phyloP scores from a whole-genome alignment of 2,329 filamentous ascomycete genomes.

The Xylariaceae sp. region DNA sequence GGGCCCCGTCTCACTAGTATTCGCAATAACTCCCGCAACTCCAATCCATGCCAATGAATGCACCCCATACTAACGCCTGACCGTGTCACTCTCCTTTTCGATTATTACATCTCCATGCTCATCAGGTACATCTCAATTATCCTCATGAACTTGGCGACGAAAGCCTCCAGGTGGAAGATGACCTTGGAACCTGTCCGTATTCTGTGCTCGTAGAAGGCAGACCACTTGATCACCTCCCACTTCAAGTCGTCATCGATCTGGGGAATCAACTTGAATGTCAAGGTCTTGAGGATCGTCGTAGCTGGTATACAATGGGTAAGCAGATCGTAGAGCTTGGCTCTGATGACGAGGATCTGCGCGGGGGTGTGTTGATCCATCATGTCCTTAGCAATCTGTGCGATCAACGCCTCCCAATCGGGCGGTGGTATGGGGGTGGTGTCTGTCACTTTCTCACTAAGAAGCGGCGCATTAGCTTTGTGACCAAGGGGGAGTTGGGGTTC shows the following conservation, averaged over 20 bases:
- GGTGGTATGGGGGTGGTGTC: conserved; percentile 87
- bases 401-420: conserved; percentile 93
- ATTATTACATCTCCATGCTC: conserved; percentile 66
- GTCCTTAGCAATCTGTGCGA: conserved; percentile 82
- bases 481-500: neutral
- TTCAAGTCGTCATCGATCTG: conserved; percentile 87
- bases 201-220: conserved; percentile 93
- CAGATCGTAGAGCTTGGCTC: conserved; percentile 93
- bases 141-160: conserved; percentile 98
- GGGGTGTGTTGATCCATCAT: conserved; percentile 94
- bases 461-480: conserved; percentile 29
- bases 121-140: conserved; percentile 87
- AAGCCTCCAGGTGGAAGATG: conserved; percentile 96
- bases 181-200: conserved; percentile 90
- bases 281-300: conserved; percentile 86
- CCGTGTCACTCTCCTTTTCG: conserved; percentile 13
- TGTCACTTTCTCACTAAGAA: conserved; percentile 73
- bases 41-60: conserved; percentile 13
- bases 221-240: conserved; percentile 89
- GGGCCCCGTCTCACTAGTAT: neutral
- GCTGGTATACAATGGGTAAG: conserved; percentile 95
- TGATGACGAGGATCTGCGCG: conserved; percentile 76
- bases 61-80: conserved; percentile 1
- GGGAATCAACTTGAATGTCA: conserved; percentile 87
- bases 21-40: conserved; percentile 16